phyloP scores from a whole-genome alignment of 2,329 filamentous ascomycete genomes.

The Phyllosticta citrichinensis region DNA sequence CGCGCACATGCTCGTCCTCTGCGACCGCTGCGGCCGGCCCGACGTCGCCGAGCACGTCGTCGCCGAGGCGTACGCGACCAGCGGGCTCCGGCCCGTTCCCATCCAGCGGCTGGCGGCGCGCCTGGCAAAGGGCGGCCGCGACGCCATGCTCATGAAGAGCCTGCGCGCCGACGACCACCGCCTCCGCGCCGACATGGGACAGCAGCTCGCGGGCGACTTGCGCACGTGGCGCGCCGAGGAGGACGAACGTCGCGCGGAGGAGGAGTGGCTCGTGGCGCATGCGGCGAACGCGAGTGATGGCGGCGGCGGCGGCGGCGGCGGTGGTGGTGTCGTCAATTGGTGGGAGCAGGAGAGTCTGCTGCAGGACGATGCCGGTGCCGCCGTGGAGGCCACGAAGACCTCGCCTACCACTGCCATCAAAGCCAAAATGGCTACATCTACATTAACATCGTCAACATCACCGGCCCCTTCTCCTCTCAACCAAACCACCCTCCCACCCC shows the following conservation, averaged over 20 bases:
- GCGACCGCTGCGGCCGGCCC: neutral
- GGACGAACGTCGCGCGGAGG: neutral
- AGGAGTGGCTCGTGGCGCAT: neutral
- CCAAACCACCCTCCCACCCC: no score
- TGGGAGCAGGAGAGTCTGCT: neutral
- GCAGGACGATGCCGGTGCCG: neutral
- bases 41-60: conserved; percentile 1
- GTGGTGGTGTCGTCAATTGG: neutral
- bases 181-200: neutral
- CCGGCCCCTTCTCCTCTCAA: no score
- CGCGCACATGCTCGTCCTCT: conserved; percentile 9
- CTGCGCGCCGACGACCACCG: neutral
- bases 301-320: neutral
- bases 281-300: neutral
- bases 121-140: neutral
- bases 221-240: neutral
- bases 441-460: no score
- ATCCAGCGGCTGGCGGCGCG: neutral
- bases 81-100: neutral
- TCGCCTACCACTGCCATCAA: no score
- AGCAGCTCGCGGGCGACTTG: neutral
- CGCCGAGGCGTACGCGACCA: neutral
- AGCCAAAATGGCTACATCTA: no score
- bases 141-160: neutral
- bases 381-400: no score